Evolutionary conservation across 1,284 basidiomycete species (phyloP).

Genomic region (Tremellales sp.): DNA sequence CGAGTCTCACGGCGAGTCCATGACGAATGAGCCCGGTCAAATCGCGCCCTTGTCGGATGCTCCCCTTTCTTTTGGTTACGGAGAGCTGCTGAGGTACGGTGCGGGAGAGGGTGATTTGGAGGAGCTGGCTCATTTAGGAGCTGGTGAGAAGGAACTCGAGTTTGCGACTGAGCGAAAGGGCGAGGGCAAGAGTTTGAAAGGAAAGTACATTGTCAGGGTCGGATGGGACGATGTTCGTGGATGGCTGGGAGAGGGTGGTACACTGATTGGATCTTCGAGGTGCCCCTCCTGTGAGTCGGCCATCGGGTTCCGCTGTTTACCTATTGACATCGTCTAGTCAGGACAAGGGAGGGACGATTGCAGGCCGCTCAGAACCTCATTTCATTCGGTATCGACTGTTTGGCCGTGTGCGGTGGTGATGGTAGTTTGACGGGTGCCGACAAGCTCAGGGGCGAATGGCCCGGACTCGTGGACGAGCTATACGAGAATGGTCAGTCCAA

Average conservation of each 20-base stretch:
- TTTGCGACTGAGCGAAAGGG: slow-evolving; percentile 54
- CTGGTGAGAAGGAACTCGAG: slow-evolving; percentile 28
- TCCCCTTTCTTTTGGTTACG: slow-evolving; percentile 80
- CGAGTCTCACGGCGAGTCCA: slow-evolving; percentile 9
- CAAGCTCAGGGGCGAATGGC: slow-evolving; percentile 91
- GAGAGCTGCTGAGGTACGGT: slow-evolving; percentile 81
- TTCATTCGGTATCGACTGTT: slow-evolving; percentile 91
- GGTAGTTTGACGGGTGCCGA: slow-evolving; percentile 95
- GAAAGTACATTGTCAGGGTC: slow-evolving; percentile 89
- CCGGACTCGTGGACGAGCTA: slow-evolving; percentile 68
- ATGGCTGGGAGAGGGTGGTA: slow-evolving; percentile 94
- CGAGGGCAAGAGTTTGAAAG: slow-evolving; percentile 63
- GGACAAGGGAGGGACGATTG: slow-evolving; percentile 78
- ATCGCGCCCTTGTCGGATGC: slow-evolving; percentile 36
- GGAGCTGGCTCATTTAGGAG: slow-evolving; percentile 31
- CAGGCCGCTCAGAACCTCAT: slow-evolving; percentile 87
- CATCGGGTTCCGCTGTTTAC: neutral
- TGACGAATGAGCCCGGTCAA: slow-evolving; percentile 26
- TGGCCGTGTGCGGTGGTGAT: slow-evolving; percentile 95
- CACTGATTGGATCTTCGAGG: slow-evolving; percentile 91
- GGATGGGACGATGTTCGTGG: slow-evolving; percentile 98
- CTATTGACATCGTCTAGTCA: slow-evolving; percentile 50
- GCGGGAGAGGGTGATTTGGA: slow-evolving; percentile 64
- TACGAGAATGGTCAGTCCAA: slow-evolving; percentile 56
- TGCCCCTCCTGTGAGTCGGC: slow-evolving; percentile 61